These are phyloP conservation scores for Cyamopsis tetragonoloba DNA, from an alignment of 306 rosid species.

Conservation along the genomic window DNA sequence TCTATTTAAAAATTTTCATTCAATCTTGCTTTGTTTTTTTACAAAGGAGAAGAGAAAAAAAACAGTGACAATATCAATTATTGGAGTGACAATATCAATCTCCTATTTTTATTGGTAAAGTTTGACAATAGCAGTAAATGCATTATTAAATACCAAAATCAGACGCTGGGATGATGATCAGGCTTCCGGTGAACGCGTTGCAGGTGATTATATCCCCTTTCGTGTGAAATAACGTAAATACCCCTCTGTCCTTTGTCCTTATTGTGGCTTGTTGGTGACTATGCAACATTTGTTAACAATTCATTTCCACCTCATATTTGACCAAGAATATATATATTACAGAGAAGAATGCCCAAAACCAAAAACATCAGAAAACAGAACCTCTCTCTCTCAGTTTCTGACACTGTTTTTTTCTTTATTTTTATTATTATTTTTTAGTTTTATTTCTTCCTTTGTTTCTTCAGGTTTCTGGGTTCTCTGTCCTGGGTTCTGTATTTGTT, in stretches of 20 bases:
- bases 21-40: too few relatives aligned
- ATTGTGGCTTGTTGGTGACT: slow-evolving; percentile 15
- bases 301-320: slow-evolving; percentile 27
- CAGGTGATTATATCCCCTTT: not conserved
- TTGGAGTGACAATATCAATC: too few relatives aligned
- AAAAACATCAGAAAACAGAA: not conserved
- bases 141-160: not conserved
- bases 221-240: not conserved
- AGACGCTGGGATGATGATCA: not conserved
- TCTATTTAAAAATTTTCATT: too few relatives aligned
- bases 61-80: too few relatives aligned
- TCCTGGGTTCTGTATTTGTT: slow-evolving; percentile 1
- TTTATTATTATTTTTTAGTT: not conserved
- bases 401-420: not conserved
- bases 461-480: slow-evolving; percentile 21
- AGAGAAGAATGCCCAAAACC: not conserved
- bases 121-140: too few relatives aligned
- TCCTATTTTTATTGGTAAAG: too few relatives aligned
- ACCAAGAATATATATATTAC: slow-evolving; percentile 18
- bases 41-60: too few relatives aligned
- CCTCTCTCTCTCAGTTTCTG: slow-evolving; percentile 7
- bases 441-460: slow-evolving; percentile 2
- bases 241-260: not conserved
- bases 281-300: not conserved
- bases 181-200: not conserved